Evolutionary conservation across 257 asterid genomes (phyloP).

Genomic region (Solanum bulbocastanum): DNA sequence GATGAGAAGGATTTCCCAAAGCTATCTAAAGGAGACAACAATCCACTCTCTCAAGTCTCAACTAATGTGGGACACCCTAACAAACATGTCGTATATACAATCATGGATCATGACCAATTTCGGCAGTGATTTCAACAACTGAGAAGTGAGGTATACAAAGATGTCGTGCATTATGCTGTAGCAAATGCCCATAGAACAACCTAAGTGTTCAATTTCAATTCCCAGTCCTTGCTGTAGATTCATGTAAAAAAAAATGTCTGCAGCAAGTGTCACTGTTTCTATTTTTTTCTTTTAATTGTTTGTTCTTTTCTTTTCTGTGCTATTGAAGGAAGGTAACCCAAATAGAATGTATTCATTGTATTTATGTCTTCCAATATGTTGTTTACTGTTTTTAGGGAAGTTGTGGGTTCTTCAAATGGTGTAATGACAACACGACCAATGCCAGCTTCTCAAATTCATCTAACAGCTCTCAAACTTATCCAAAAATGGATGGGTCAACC

Average conservation of each 20-base stretch:
- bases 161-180: background rate
- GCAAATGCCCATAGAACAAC: background rate
- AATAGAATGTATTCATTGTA: background rate
- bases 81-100: background rate
- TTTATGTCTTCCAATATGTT: background rate
- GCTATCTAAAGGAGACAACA: background rate
- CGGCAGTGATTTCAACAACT: background rate
- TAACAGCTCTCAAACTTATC: background rate
- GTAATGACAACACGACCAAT: background rate
- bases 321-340: background rate
- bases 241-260: background rate
- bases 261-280: background rate
- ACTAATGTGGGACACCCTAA: background rate
- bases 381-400: background rate
- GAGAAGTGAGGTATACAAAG: background rate
- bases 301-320: background rate
- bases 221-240: background rate
- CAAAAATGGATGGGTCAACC: background rate
- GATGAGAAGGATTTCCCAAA: background rate
- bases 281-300: background rate
- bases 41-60: background rate
- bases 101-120: background rate
- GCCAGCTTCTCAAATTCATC: background rate
- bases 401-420: slow-evolving; percentile 15
- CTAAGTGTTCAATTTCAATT: background rate